Base-by-base conservation (phyloP, 129 eudicot species). In the Scalesia atractyloides region DNA sequence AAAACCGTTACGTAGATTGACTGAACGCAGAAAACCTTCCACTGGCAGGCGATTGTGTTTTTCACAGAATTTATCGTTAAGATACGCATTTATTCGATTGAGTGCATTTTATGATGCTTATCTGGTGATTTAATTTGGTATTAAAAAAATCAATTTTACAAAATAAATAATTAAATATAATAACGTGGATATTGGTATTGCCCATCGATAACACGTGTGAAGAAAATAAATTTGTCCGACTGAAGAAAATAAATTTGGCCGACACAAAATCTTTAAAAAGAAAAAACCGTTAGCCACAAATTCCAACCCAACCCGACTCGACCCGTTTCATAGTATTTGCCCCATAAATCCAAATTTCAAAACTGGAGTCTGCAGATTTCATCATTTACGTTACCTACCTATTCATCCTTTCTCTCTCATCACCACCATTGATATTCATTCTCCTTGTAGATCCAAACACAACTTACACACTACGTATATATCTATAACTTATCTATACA, bases 351-450 rank as follows among this genome's bases (percentile, higher is more conserved):
- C 24, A 48, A 64, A 57, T 24, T 75, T 49, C 66, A 17, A 73
- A 66, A 65, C 34, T 66, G 41, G 58, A 30, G 73, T 54, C 56
- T 5, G 14, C 48, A 75, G 80, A 43, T 56, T 66, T 75, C 51
- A 7, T 5, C 58, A 56, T 61, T 73, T 73, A 61, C 77, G 50
- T 26, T 44, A 75, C 79, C 79, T 66, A 53, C 67, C 73, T n/a
- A 46, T 44, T 67, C 69, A 33, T 18, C 58, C 17, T 26, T 17
- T 44, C 46, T 74, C 73, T 67, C 59, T 76, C 80, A 44, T 46
- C 52, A 58, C 17, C 62, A 47, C 70, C 51, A 8, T 50, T 64
- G 70, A 19, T 3, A n/a, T 44, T 66, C 74, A 57, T 66, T 20
- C 66, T 47, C 80, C 58, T 68, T 37, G 26, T 76, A 30, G 68